phyloP scores from a whole-genome alignment of 1,284 basidiomycete species.

The Ceratobasidium sp. region DNA sequence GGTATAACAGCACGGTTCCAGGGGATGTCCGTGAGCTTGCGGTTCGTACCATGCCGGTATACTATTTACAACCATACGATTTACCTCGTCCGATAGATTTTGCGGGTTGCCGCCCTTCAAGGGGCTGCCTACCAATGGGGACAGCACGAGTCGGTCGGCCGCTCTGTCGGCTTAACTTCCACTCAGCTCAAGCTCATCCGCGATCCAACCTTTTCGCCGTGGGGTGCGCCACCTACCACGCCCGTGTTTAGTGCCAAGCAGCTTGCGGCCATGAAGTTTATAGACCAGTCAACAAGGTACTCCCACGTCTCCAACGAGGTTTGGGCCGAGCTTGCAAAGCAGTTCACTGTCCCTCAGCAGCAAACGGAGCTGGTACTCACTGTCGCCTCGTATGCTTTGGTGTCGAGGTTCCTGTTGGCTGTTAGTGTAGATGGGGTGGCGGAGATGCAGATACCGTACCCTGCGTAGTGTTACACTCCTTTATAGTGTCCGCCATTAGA shows the following conservation, averaged over 20 bases:
- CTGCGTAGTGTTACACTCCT: background rate
- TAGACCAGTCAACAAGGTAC: conserved; percentile 37
- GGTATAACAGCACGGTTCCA: conserved; percentile 39
- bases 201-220: conserved; percentile 38
- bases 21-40: conserved; percentile 43
- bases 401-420: conserved; percentile 45
- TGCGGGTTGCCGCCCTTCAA: conserved; percentile 38
- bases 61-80: background rate
- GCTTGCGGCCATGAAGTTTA: conserved; percentile 35
- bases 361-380: conserved; percentile 35
- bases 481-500: background rate
- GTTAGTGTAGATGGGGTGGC: conserved; percentile 44
- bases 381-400: conserved; percentile 39
- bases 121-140: conserved; percentile 44
- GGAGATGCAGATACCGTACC: conserved; percentile 40
- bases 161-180: conserved; percentile 43
- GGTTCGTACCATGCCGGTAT: conserved; percentile 4
- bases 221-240: background rate
- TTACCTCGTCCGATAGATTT: conserved; percentile 18
- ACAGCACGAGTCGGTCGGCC: conserved; percentile 37
- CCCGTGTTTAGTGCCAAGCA: conserved; percentile 27
- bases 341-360: conserved; percentile 16
- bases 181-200: conserved; percentile 43
- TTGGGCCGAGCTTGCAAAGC: conserved; percentile 12
- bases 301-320: conserved; percentile 41